Base-by-base conservation (phyloP, 441 rosid species). In the Adansonia rubrostipa region DNA sequence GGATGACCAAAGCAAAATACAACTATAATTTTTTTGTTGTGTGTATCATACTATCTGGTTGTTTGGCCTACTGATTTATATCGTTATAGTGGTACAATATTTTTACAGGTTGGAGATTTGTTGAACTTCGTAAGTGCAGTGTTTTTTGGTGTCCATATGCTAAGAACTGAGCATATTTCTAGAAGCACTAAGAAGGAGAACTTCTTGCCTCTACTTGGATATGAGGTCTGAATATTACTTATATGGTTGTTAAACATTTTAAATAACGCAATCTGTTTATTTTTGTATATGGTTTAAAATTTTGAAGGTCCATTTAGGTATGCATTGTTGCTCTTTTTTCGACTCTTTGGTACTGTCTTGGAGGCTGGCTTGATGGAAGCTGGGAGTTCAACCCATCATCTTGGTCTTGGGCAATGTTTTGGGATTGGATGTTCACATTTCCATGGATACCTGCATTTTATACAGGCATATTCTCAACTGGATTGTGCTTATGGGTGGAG, bases 381-480 rank as follows among this genome's bases (percentile, higher is more conserved):
- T 88, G 50, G 78, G 81, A 60, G 69, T 51, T 9, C 69, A 81
- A 85, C 50, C 84, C 77, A 60, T 85, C 86, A 54, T 84, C 87
- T 28, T 88, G 88, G 93, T 85, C 85, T 0, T 87, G 86, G 93
- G 45, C 77, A 40, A 70, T 68, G 60, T 60, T 82, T 71, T 83
- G 85, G 87, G 84, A 86, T 66, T 88, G 80, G 81, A 79, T 87
- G 80, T 78, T 82, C 75, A 71, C 79, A 19, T 91, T 89, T 82
- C 93, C 93, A 45, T 88, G 91, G 95, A 84, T 89, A 61, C 90
- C 95, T 71, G 86, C 90, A 36, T 82, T 91, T 77, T 89, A 87
- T 76, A 86, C 92, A 0, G 86, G 93, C 78, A 28, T 87, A 42
- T 87, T 91, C 78, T 89, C 93, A 13, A 87, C 92, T 17, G 87